Evolutionary conservation across 2,329 filamentous ascomycete species (phyloP), one percentile per base, ranked within the genome.

Genomic region (Nemania diffusa): DNA sequence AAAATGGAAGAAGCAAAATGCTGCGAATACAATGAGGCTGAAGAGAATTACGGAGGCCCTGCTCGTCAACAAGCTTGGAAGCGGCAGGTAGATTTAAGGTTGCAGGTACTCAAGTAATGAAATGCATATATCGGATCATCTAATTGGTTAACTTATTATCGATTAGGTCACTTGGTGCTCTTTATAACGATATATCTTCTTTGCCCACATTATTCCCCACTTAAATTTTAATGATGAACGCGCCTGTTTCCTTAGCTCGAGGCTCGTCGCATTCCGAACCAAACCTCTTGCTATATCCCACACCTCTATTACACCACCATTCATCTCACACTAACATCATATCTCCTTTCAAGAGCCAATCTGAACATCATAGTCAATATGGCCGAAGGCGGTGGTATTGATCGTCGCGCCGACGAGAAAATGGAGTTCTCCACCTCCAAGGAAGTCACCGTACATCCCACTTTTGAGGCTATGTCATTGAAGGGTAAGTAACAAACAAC

Each of bases 361-460:
- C 11, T 32, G 20, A 40, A 27, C 32, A n/a, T 9, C 42, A 71
- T 55, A 68, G 59, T 75, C 80, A 92, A 71, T 74, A 99, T 98
- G 96, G 93, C 94, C 71, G 95, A 98, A 81, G 90, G 75, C 57
- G 84, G 83, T 72, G 87, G 87, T 70, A 90, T 98, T 79, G 95
- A 99, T 82, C 91, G 93, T 83, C 94, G 94, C 84, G 90, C 91
- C 72, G 96, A 98, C 81, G 94, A 97, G 86, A 90, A 93, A 81
- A 97, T 98, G 90, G 95, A 98, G 85, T 98, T 99, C 81, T 92
- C 91, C 72, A 99, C 96, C 80, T 97, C 95, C 71, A 97, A 97
- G 84, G 96, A 98, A 86, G 95, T 98, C 68, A 96, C 92, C 1
- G 96, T 96, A 65, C 93, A 95, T 76, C 94, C 94, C 52, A 97